phyloP scores from a whole-genome alignment of 768 basidiomycete species.

The Leccinum barrowsii region DNA sequence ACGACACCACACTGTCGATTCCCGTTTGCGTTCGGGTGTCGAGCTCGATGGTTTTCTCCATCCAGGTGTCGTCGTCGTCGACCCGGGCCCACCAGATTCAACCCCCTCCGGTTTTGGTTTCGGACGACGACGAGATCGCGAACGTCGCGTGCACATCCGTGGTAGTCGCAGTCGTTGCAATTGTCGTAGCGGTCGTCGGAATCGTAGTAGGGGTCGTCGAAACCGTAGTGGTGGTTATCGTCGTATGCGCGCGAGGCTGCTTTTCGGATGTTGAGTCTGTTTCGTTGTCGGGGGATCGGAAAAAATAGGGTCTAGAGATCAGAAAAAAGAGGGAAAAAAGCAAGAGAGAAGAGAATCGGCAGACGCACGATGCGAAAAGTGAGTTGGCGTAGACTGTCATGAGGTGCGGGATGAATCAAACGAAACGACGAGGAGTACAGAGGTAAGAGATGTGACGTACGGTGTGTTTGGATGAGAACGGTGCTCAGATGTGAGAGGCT shows the following conservation, averaged over 20 bases:
- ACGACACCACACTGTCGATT: too few relatives aligned
- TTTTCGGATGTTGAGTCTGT: conserved; percentile 26
- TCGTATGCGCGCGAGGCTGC: conserved; percentile 16
- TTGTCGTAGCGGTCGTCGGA: background rate
- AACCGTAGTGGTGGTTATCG: background rate
- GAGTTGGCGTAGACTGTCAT: conserved; percentile 28
- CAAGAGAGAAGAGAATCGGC: background rate
- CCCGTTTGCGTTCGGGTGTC: background rate
- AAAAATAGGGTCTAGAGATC: background rate
- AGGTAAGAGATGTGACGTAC: conserved; percentile 13
- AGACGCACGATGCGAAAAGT: conserved; percentile 26
- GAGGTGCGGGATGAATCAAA: background rate
- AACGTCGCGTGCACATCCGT: background rate
- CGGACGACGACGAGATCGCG: background rate
- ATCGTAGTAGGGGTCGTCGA: background rate
- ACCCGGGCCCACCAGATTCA: background rate
- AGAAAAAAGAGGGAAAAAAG: background rate
- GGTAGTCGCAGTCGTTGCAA: background rate
- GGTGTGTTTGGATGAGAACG: conserved; percentile 24
- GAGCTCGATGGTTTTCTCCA: conserved; percentile 7
- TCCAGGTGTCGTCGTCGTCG: background rate
- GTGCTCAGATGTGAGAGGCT: conserved; percentile 19
- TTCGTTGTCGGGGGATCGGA: background rate
- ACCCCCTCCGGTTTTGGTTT: background rate
- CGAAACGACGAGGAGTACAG: background rate